These are phyloP conservation scores for Aspergillus ibericus DNA, from an alignment of 2,329 filamentous ascomycete species.

Conservation along the genomic window DNA sequence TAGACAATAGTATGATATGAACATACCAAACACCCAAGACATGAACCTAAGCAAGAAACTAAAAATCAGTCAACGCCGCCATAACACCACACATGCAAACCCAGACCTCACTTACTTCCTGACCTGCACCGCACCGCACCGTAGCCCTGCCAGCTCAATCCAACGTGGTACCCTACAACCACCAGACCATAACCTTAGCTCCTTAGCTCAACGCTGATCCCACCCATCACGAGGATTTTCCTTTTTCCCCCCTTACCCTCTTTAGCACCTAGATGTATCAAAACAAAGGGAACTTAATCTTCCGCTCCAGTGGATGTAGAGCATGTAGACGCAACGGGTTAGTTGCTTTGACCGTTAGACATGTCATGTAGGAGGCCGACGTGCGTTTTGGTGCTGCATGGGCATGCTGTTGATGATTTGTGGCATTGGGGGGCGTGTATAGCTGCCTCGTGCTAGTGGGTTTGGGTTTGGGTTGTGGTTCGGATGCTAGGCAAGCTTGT, in stretches of 20 bases:
- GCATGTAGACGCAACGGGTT: neutral
- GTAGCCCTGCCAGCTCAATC: neutral
- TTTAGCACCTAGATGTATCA: neutral
- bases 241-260: neutral
- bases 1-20: neutral
- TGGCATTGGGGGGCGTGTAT: neutral
- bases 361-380: neutral
- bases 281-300: no score
- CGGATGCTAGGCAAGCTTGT: neutral
- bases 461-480: neutral
- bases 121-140: no score
- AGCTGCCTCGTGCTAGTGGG: neutral
- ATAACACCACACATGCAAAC: no score
- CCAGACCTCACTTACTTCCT: no score
- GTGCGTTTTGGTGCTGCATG: neutral
- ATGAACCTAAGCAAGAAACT: neutral
- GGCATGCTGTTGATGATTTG: neutral
- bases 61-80: no score
- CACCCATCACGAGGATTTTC: neutral
- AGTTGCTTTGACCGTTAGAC: neutral
- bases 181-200: neutral
- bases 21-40: neutral
- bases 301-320: no score
- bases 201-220: neutral
- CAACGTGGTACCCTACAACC: slow-evolving; percentile 22